Conservation (phyloP, 2,329 filamentous ascomycete species). For the Eutypella sp. region DNA sequence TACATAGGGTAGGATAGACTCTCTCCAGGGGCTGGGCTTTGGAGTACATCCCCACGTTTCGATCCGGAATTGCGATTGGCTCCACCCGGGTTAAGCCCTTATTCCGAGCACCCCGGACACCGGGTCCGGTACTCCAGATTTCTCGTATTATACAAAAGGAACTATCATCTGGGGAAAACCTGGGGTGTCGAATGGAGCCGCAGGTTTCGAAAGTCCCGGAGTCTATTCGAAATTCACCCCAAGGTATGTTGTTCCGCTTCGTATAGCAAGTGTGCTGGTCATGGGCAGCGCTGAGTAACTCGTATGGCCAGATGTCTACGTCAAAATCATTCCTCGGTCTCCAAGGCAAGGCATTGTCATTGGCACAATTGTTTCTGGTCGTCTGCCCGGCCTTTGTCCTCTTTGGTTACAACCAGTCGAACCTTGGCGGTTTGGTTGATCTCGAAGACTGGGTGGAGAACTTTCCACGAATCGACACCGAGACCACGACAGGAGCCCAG, state of each 20-base stretch:
- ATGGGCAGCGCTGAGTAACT: background rate
- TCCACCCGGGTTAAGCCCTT: background rate
- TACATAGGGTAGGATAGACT: too few relatives aligned
- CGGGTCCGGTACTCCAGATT: background rate
- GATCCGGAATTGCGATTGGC: background rate
- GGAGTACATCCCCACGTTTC: background rate
- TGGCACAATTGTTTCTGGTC: conserved; percentile 22
- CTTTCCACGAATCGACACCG: conserved; percentile 35
- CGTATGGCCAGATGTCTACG: background rate
- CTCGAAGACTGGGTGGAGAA: conserved; percentile 28
- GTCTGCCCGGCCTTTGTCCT: conserved; percentile 38
- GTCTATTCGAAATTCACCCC: too few relatives aligned
- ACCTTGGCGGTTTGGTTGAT: conserved; percentile 31
- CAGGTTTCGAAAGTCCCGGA: too few relatives aligned
- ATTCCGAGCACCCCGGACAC: background rate
- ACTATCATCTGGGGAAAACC: background rate
- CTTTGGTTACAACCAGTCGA: conserved; percentile 38
- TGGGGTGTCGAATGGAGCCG: too few relatives aligned
- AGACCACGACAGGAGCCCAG: conserved; percentile 24
- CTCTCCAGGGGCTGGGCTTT: background rate
- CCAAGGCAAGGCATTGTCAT: background rate
- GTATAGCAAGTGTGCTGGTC: too few relatives aligned
- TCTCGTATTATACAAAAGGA: background rate
- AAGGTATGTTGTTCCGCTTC: background rate
- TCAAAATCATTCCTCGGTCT: background rate